Evolutionary conservation across 2,329 filamentous ascomycete genomes (phyloP).

Genomic region (Neofusicoccum umdonicola): DNA sequence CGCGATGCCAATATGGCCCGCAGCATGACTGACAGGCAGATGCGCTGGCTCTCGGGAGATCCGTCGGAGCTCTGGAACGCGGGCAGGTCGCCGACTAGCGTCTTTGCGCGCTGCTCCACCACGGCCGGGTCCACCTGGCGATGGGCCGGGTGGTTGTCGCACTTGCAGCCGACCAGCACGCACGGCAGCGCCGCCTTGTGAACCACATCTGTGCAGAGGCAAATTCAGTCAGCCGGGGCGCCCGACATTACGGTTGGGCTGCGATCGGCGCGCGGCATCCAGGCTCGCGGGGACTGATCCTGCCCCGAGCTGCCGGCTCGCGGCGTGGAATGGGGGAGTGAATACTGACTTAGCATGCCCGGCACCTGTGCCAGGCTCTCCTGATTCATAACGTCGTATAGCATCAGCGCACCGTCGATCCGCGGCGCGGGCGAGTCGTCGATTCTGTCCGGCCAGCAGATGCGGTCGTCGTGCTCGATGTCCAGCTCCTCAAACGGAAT

Average conservation of each 20-base stretch:
- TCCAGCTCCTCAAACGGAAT: constrained; percentile 53
- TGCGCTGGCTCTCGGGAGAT: constrained; percentile 68
- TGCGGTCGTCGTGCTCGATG: constrained; percentile 47
- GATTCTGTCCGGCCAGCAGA: constrained; percentile 57
- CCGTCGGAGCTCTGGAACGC: constrained; percentile 71
- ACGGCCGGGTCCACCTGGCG: constrained; percentile 69
- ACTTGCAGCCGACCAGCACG: constrained; percentile 84
- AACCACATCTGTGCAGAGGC: constrained; percentile 61
- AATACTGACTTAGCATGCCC: constrained; percentile 71
- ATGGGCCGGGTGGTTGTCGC: constrained; percentile 69
- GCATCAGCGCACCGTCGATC: constrained; percentile 77
- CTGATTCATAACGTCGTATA: constrained; percentile 83
- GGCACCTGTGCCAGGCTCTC: constrained; percentile 73
- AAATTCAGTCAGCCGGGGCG: constrained; percentile 17
- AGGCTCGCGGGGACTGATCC: constrained; percentile 19
- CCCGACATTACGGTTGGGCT: constrained; percentile 7
- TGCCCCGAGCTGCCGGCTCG: constrained; percentile 19
- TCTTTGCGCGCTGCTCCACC: constrained; percentile 62
- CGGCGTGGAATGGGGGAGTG: constrained; percentile 3
- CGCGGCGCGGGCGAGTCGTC: constrained; percentile 69
- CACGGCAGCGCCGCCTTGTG: constrained; percentile 71
- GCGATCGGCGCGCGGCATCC: not conserved
- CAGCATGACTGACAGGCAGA: constrained; percentile 73
- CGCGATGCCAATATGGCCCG: constrained; percentile 66
- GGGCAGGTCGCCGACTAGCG: constrained; percentile 62